Evolutionary conservation across 2,329 filamentous ascomycete genomes (phyloP).

Genomic region (Lachnellula suecica): DNA sequence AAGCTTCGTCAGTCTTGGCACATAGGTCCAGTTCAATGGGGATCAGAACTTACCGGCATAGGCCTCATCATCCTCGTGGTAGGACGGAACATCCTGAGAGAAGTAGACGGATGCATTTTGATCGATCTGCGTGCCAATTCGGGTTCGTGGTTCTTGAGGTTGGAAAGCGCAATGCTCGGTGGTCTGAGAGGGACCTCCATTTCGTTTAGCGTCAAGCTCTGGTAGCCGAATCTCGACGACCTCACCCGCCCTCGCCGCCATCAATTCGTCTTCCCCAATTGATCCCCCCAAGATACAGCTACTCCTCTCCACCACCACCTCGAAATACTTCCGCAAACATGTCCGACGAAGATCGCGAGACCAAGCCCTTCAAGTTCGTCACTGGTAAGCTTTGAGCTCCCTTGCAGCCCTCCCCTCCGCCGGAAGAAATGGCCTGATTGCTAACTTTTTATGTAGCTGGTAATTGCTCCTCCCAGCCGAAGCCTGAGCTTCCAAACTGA

Average conservation of each 20-base stretch:
- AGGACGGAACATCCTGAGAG: slow-evolving; percentile 66
- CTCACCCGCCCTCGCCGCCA: slow-evolving; percentile 25
- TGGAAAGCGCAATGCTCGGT: slow-evolving; percentile 12
- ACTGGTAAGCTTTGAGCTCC: slow-evolving; percentile 68
- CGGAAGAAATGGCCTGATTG: slow-evolving; percentile 32
- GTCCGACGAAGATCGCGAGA: slow-evolving; percentile 87
- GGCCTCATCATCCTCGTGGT: slow-evolving; percentile 67
- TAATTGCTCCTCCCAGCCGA: slow-evolving; percentile 35
- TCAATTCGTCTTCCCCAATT: slow-evolving; percentile 36
- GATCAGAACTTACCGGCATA: slow-evolving; percentile 63
- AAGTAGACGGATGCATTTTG: slow-evolving; percentile 50
- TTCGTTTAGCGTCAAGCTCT: slow-evolving; percentile 28
- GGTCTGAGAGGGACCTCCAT: slow-evolving; percentile 14
- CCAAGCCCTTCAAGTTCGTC: slow-evolving; percentile 99
- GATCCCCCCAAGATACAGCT: slow-evolving; percentile 21
- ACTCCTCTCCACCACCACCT: slow-evolving; percentile 35
- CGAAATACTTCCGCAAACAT: slow-evolving; percentile 60
- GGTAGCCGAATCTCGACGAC: slow-evolving; percentile 37
- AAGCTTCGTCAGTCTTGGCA: slow-evolving; percentile 30
- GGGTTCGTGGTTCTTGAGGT: slow-evolving; percentile 15
- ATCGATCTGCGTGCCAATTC: slow-evolving; percentile 17
- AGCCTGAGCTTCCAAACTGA: slow-evolving; percentile 18
- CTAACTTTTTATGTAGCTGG: slow-evolving; percentile 46
- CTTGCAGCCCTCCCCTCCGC: slow-evolving; percentile 14
- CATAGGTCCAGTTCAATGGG: slow-evolving; percentile 7